A percentile compares a stretch with the other conserved stretches of the same genome.
Conservation (phyloP, 108 stramenopile species). For the Stephanodiscus triporus region DNA sequence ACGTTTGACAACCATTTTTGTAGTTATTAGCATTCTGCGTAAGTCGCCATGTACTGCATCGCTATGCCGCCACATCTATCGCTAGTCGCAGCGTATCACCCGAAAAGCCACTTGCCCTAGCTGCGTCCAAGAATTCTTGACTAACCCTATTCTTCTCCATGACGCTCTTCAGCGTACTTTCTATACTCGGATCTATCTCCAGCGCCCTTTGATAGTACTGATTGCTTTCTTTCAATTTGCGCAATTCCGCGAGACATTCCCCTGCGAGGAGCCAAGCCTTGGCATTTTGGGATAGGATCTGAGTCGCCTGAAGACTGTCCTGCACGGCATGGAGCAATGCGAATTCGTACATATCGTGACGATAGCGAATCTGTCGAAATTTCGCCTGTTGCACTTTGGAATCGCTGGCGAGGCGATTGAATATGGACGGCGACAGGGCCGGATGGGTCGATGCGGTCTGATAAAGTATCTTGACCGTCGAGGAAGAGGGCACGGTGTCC, state of each 20-base stretch:
- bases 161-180: conserved; percentile 39
- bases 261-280: conserved; percentile 70
- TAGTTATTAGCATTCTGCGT: not conserved
- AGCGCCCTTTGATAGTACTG: conserved; percentile 71
- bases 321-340: conserved; percentile 74
- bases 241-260: conserved; percentile 66
- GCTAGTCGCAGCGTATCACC: conserved; percentile 76
- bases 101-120: conserved; percentile 63
- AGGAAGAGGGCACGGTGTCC: conserved; percentile 48
- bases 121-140: conserved; percentile 66
- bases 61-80: conserved; percentile 66
- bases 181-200: conserved; percentile 59
- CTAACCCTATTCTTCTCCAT: conserved; percentile 58
- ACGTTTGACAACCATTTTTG: not conserved
- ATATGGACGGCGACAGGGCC: conserved; percentile 49
- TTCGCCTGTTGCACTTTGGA: conserved; percentile 53
- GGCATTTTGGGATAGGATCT: conserved; percentile 61
- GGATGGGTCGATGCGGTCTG: conserved; percentile 49
- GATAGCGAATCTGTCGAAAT: conserved; percentile 66
- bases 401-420: conserved; percentile 49
- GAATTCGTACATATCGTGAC: conserved; percentile 83
- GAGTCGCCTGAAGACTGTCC: conserved; percentile 72
- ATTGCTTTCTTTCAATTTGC: conserved; percentile 70
- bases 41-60: not conserved
- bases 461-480: conserved; percentile 53